A percentile compares a stretch with the other conserved stretches of the same genome.
Evolutionary conservation across 495 filamentous ascomycete species (phyloP).

Genomic region (Xylaria castorea): DNA sequence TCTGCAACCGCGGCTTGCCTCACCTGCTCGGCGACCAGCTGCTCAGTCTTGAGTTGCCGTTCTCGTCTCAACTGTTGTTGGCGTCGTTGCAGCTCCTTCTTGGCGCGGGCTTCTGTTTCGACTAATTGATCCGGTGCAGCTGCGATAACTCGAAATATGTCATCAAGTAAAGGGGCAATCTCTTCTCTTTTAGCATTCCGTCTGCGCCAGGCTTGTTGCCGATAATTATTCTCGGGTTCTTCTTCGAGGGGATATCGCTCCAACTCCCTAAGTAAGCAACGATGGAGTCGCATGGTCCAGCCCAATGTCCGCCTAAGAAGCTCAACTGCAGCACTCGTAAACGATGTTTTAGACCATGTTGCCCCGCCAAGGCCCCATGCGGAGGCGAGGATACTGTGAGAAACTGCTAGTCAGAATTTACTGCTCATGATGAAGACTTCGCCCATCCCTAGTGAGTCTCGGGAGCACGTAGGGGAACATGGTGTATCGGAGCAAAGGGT

Average conservation of each 20-base stretch:
- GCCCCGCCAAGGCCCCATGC: slow-evolving; percentile 34
- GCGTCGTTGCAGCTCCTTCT: slow-evolving; percentile 27
- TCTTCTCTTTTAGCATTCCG: slow-evolving; percentile 27
- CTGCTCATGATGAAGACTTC: background rate
- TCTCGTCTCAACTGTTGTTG: slow-evolving; percentile 14
- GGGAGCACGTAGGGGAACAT: background rate
- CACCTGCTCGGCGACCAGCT: slow-evolving; percentile 25
- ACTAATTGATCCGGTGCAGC: slow-evolving; percentile 24
- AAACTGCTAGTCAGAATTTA: background rate
- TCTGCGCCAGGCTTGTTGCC: background rate
- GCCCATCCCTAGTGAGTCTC: background rate
- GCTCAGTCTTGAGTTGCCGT: slow-evolving; percentile 25
- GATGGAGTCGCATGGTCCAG: slow-evolving; percentile 34
- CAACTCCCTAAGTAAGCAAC: slow-evolving; percentile 26
- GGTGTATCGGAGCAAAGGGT: background rate
- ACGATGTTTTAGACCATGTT: slow-evolving; percentile 23
- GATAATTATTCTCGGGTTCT: background rate
- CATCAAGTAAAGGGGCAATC: slow-evolving; percentile 27
- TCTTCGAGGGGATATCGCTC: slow-evolving; percentile 1
- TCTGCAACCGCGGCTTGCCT: slow-evolving; percentile 25
- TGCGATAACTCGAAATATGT: slow-evolving; percentile 20
- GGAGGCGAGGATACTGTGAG: slow-evolving; percentile 27
- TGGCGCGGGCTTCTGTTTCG: slow-evolving; percentile 25
- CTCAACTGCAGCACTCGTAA: slow-evolving; percentile 33
- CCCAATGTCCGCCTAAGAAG: slow-evolving; percentile 31